Base-by-base conservation (phyloP, 208 protist genomes). In the Angomonas ambiguus region DNA sequence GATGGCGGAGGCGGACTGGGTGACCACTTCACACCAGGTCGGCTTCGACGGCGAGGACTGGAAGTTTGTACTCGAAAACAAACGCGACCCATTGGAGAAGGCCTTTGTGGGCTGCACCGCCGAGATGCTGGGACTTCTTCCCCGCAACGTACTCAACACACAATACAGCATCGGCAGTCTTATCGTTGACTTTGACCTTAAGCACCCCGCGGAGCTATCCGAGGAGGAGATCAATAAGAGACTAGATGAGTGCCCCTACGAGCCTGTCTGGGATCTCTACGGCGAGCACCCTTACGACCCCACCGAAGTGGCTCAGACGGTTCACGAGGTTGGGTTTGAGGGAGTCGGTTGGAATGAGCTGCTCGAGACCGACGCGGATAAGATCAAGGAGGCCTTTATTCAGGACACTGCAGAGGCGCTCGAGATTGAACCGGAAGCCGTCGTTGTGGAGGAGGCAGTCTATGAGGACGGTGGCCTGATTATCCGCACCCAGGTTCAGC, bases 1-100 rank as follows among this genome's bases (percentile, higher is more conserved):
- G 28, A 68, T 60, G 33, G 42, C 38, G 59, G 67, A 76, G 53
- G 67, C 51, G n/a, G 42, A 32, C 25, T 74, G 62, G 71, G 76
- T 68, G 32, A 48, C 69, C 25, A 89, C 87, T 18, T 70, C 53
- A 25, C 81, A 91, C 77, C 69, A 82, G 42, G 65, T 88, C 28
- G 80, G 67, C 65, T 92, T 92, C 66, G 81, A 90, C 18, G 57
- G 57, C 18, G 57, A 79, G 13, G 75, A 73, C 68, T 85, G 79
- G 79, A 53, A 68, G 49, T 67, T 76, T 35, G 75, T 81, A 38
- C 35, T 81, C 25, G 49, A 69, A 18, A 48, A 53, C 67, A 75
- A 59, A 42, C 53, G 65, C 27, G 53, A 59, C 2, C 66, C 34
- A 53, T 38, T 80, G 4, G 48, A 67, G 16, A 35, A 67, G 62